Conservation (phyloP, 257 asterid genomes). For the Knoxia roxburghii region DNA sequence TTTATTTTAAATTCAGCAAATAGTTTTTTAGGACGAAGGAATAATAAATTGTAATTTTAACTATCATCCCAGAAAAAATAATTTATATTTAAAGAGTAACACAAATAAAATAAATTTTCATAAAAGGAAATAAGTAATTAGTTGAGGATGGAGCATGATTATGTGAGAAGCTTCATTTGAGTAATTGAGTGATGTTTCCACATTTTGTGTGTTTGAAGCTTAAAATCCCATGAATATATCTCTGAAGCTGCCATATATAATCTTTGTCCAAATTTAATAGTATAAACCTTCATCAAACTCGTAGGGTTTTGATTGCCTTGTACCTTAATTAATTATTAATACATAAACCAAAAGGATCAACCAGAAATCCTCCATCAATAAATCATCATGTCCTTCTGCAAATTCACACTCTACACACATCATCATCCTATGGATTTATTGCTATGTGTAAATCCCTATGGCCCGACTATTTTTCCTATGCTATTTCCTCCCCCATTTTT, state of each 20-base stretch:
- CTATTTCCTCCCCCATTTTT: not conserved
- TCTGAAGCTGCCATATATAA: not conserved
- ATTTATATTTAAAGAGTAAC: too few species aligned
- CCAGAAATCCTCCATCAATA: not conserved
- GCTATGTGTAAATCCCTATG: not conserved
- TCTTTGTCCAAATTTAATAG: not conserved
- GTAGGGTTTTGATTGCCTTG: not conserved
- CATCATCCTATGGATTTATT: not conserved
- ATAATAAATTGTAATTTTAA: too few species aligned
- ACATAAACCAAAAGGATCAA: not conserved
- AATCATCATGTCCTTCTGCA: not conserved
- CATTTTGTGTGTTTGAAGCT: conserved; percentile 19
- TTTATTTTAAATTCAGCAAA: too few species aligned
- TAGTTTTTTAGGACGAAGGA: too few species aligned
- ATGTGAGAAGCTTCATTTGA: not conserved
- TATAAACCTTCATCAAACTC: not conserved
- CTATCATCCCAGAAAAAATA: too few species aligned
- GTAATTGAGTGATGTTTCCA: conserved; percentile 10
- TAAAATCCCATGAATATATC: conserved; percentile 2
- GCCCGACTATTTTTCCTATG: conserved; percentile 2
- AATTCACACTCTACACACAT: conserved; percentile 5
- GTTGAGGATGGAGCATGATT: conserved; percentile 1
- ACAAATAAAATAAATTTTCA: too few species aligned
- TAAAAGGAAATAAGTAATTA: too few species aligned
- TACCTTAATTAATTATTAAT: conserved; percentile 9